Conservation (phyloP, 495 filamentous ascomycete genomes). For the Penicillium argentinense region DNA sequence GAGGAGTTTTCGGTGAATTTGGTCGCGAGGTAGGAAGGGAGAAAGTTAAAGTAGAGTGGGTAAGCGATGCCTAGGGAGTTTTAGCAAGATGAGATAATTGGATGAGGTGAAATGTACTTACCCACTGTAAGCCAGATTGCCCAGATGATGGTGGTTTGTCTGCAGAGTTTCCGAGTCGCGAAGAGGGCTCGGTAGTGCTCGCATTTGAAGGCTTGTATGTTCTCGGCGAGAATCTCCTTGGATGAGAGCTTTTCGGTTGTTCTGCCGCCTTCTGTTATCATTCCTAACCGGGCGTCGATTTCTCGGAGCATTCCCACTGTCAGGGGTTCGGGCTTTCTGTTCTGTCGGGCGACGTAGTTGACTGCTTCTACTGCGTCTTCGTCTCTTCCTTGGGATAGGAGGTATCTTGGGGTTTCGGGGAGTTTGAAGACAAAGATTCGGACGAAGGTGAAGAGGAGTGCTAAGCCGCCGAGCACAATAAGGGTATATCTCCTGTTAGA, state of each 20-base stretch:
- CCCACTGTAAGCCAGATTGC: constrained; percentile 34
- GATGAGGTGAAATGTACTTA: constrained; percentile 8
- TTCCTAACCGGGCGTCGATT: constrained; percentile 26
- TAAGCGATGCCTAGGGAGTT: constrained; percentile 39
- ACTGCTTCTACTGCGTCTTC: constrained; percentile 31
- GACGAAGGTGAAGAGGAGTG: constrained; percentile 30
- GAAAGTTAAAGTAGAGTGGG: constrained; percentile 36
- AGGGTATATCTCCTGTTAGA: constrained; percentile 30
- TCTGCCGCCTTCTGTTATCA: neutral
- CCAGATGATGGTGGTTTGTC: constrained; percentile 29
- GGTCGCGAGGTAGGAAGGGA: constrained; percentile 34
- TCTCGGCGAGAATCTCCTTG: constrained; percentile 27
- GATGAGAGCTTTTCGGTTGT: constrained; percentile 10
- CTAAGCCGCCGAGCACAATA: constrained; percentile 29
- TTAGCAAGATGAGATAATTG: no score
- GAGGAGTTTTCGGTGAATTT: constrained; percentile 29
- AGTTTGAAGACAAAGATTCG: constrained; percentile 34
- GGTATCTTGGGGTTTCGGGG: constrained; percentile 32
- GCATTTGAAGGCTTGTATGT: constrained; percentile 29
- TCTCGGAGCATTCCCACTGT: constrained; percentile 31
- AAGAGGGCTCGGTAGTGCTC: constrained; percentile 29
- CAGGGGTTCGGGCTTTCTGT: constrained; percentile 27
- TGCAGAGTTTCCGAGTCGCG: constrained; percentile 20
- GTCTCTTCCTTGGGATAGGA: constrained; percentile 33
- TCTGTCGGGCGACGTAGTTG: constrained; percentile 31